Base-by-base conservation (phyloP, 2,329 filamentous ascomycete genomes). In the Trichoderma sp. region DNA sequence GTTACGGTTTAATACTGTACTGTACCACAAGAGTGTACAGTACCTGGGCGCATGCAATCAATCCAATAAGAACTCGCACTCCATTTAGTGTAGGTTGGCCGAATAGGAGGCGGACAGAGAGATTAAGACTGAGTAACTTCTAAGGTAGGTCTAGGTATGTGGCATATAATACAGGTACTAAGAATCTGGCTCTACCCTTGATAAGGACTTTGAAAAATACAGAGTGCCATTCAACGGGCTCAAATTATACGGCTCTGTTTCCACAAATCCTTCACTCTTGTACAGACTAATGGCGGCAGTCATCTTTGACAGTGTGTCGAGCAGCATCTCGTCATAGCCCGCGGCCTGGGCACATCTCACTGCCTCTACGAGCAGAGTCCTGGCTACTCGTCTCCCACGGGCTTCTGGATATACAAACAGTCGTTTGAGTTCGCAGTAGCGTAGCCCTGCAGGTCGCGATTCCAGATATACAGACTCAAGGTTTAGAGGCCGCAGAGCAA, bases 401-500 rank as follows among this genome's bases (percentile, higher is more conserved):
- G 75, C 76, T 47, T 74, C 76, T 0, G 78, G 77, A 20, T 78
- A 78, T 6, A 79, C 74, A 58, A 75, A 79, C 2, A 79, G 72
- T 9, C 77, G 71, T 50, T 78, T 79, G 20, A 79, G 59, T 47
- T 79, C 78, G 32, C 77, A 77, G 61, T 75, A 76, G 23, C 68
- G 70, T 4, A 57, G 34, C 6, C 70, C 36, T 2, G 2, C n/a
- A 3, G 6, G 17, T 6, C 34, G 70, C 3, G 50, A 62, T 28
- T n/a, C 53, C 0, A 58, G 17, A 36, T 76, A 77, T 3, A 72
- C 43, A 1, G 72, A 5, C 9, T 74, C 71, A 0, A 77, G 63
- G 2, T 72, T 55, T 26, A 78, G 47, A 3, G 77, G 74, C 8
- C 77, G 72, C 65, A 78, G 43, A 8, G 76, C 77, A 57, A 79